These are phyloP conservation scores for Penicillium sp. DNA, from an alignment of 2,329 filamentous ascomycete genomes.

Conservation along the genomic window DNA sequence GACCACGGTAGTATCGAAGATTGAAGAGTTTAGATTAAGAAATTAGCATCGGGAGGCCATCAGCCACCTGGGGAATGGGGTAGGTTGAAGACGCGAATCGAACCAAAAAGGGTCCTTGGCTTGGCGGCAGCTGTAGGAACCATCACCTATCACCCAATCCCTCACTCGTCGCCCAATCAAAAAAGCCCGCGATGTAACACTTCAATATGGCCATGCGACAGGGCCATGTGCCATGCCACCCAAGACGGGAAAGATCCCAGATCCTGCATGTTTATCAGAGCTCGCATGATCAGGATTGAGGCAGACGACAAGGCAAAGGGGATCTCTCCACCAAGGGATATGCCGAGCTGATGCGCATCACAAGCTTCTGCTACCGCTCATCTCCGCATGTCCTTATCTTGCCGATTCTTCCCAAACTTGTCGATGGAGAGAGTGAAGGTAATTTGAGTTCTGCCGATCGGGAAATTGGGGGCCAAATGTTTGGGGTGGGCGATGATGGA, in stretches of 20 bases:
- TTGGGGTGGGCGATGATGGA: not conserved
- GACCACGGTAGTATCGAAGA: not conserved
- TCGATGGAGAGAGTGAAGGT: not conserved
- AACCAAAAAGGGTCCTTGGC: not conserved
- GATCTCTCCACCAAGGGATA: not conserved
- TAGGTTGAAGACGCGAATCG: not conserved
- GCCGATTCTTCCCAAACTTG: not conserved
- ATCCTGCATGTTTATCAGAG: not conserved
- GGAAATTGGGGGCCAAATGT: not conserved
- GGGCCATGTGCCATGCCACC: conserved; percentile 15
- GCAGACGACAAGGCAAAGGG: not conserved
- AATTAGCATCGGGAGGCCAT: not conserved
- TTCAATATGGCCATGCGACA: conserved; percentile 16
- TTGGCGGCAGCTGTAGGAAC: not conserved
- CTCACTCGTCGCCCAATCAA: conserved; percentile 15
- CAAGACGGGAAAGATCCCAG: not conserved
- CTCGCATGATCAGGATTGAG: not conserved
- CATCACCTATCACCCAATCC: not conserved
- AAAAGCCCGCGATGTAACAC: conserved; percentile 21
- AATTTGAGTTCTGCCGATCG: not conserved
- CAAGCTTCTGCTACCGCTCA: not conserved
- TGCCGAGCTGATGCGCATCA: not conserved
- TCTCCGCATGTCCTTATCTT: not conserved
- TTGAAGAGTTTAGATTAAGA: not conserved
- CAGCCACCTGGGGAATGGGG: not conserved